Percentiles rank a stretch among this genome's conserved stretches.
phyloP scores from a whole-genome alignment of 2,329 filamentous ascomycete genomes.

The Lizonia empirigonia region DNA sequence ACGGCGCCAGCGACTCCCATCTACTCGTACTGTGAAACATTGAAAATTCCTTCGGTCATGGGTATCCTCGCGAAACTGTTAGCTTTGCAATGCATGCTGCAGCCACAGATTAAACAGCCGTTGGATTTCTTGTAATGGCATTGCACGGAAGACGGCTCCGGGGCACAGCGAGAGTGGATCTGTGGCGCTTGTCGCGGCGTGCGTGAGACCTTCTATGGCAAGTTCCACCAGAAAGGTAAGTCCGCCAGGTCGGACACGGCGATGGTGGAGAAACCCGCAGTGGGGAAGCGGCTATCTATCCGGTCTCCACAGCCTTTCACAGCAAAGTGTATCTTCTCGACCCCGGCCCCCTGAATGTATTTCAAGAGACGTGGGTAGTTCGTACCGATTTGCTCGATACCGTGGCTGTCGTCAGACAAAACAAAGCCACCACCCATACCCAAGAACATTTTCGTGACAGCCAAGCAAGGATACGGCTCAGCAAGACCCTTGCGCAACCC shows the following conservation, averaged over 20 bases:
- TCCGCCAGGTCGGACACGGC: constrained; percentile 34
- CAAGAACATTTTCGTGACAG: constrained; percentile 81
- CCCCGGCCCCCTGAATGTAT: constrained; percentile 71
- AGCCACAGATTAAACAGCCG: constrained; percentile 11
- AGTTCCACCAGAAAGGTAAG: constrained; percentile 39
- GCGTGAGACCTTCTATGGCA: constrained; percentile 5
- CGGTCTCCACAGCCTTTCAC: constrained; percentile 20
- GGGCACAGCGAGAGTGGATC: constrained; percentile 2
- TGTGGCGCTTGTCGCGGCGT: constrained; percentile 10
- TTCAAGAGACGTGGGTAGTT: constrained; percentile 75
- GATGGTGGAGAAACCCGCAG: constrained; percentile 44
- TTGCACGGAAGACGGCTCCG: constrained; percentile 18
- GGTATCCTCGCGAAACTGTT: not conserved
- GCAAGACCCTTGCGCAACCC: constrained; percentile 85
- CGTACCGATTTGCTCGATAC: constrained; percentile 81
- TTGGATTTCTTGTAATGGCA: constrained; percentile 10
- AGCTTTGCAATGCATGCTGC: constrained; percentile 19
- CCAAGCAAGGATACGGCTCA: constrained; percentile 84
- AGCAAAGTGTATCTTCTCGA: constrained; percentile 60
- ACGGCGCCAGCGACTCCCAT: constrained; percentile 33
- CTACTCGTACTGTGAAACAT: constrained; percentile 18
- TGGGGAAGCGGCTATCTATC: constrained; percentile 43
- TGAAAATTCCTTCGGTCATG: not conserved
- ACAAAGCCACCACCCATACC: constrained; percentile 79
- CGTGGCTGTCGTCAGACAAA: constrained; percentile 94